Evolutionary conservation across 1,284 basidiomycete genomes (phyloP), one percentile per base, ranked within the genome.

Genomic region (Amylostereum areolatum): DNA sequence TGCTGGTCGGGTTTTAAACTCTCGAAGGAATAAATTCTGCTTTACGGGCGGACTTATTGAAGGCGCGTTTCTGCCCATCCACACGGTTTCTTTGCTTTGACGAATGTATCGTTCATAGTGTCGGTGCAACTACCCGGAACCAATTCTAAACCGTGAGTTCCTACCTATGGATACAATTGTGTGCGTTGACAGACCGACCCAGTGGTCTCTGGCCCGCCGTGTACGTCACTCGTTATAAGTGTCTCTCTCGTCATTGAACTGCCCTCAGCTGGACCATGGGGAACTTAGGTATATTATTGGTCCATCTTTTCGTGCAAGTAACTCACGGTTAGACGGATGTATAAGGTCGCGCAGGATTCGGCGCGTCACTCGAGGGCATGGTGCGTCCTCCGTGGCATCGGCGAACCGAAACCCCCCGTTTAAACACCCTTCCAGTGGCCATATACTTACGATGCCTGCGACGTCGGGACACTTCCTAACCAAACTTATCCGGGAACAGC

Each of bases 391-490:
- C 18, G 18, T 18, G 18, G 18, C 18, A 18, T 18, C 18, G 18
- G 18, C 18, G 18, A 18, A 18, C 18, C 1, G 18, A 18, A 18
- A 18, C 18, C 18, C 18, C 37, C 28, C 6, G 29, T 33, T 44
- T 9, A 40, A 24, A 31, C 9, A 11, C 6, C 46, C 37, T 34
- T 12, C 35, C 49, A 77, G 80, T 86, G 85, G 77, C 86, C 85
- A 5, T 92, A 91, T 62, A 80, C 82, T 1, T 90, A 92, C 64
- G 83, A 86, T 57, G 60, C 73, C 1, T 92, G 85, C 62, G 87
- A 87, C 59, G 68, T 82, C 28, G 87, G 85, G 2, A 87, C 83
- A 4, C 69, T 80, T 43, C 59, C 69, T 27, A 80, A 79, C 57
- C 78, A 81, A 62, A 75, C 72, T 3, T 52, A 65, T 35, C 66